Base-by-base conservation (phyloP, 345 rosid species). In the Balakata baccata region DNA sequence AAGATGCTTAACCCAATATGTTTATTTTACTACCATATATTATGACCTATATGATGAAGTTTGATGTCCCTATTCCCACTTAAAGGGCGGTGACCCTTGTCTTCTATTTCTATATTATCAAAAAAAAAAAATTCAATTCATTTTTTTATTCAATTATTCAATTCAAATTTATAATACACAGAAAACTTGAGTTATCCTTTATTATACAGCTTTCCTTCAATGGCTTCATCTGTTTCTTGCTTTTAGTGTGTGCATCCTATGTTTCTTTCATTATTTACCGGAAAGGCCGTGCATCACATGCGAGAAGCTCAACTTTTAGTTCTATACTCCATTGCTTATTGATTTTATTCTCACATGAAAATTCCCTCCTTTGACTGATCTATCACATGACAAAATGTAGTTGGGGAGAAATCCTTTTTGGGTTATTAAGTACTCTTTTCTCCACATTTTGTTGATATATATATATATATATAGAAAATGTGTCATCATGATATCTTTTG, bases 361-460 rank as follows among this genome's bases (percentile, higher is more conserved):
- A 14, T 43, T 43, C 66, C 54, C 58, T 45, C 29, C 38, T 68
- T 54, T 45, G 7, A 38, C 18, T 7, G 66, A 59, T 70, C 54
- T 57, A 6, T 65, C 75, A 72, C 75, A 75, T 69, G 82, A 71
- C 74, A 74, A 68, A 50, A 78, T 73, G 68, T 61, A 50, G 25
- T 38, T 63, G 51, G 61, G 29, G 14, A 13, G 34, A 29, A 29
- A 29, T 29, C 34, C 34, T 29, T 29, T 29, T 29, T 29, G 34
- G 34, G 34, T 29, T 29, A 29, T 25, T 72, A 59, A 68, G 51
- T 5, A 38, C 49, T 29, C 43, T 39, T 50, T 57, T 74, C 7
- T 41, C 49, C 43, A 20, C 68, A 45, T 46, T 56, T 61, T 71
- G 53, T 38, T 66, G 60, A 54, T 50, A 39, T 52, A 38, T 13